These are phyloP conservation scores for Stropharia rugosoannulata DNA, from an alignment of 768 basidiomycete genomes.

Conservation along the genomic window DNA sequence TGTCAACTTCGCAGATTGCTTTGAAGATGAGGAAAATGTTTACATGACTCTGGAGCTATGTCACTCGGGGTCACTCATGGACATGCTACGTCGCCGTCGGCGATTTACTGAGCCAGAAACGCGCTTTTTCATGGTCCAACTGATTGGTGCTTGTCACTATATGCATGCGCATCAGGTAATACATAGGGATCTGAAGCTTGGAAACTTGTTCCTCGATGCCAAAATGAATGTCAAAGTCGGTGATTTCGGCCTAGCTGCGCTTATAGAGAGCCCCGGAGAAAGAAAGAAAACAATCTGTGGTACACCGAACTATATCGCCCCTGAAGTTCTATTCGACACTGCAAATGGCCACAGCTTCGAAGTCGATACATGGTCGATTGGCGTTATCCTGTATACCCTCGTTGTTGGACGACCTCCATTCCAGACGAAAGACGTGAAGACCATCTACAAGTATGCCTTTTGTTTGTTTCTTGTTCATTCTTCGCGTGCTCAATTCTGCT, in stretches of 20 bases:
- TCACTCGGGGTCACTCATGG: conserved; percentile 86
- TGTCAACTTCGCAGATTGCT: conserved; percentile 89
- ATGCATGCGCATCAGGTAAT: conserved; percentile 98
- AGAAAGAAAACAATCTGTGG: conserved; percentile 99
- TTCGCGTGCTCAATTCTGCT: conserved; percentile 6
- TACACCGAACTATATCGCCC: conserved; percentile 98
- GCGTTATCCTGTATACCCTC: conserved; percentile 95
- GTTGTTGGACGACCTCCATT: conserved; percentile 95
- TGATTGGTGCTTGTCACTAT: conserved; percentile 95
- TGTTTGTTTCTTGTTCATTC: not conserved
- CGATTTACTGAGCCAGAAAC: conserved; percentile 92
- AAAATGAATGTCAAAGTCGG: conserved; percentile 97
- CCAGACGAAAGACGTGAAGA: conserved; percentile 97
- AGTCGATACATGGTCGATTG: conserved; percentile 97
- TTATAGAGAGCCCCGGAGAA: conserved; percentile 95
- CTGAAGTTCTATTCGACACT: conserved; percentile 94
- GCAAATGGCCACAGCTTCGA: conserved; percentile 97
- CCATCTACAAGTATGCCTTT: conserved; percentile 79
- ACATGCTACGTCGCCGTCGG: conserved; percentile 82
- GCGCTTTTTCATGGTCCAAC: conserved; percentile 90
- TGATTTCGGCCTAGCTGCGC: conserved; percentile 94
- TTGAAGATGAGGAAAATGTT: conserved; percentile 93
- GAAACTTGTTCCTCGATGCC: conserved; percentile 88
- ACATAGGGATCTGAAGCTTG: conserved; percentile 95
- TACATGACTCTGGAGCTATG: conserved; percentile 98